Base-by-base conservation (phyloP, 2,329 filamentous ascomycete species). In the Magnaporthiopsis poae region DNA sequence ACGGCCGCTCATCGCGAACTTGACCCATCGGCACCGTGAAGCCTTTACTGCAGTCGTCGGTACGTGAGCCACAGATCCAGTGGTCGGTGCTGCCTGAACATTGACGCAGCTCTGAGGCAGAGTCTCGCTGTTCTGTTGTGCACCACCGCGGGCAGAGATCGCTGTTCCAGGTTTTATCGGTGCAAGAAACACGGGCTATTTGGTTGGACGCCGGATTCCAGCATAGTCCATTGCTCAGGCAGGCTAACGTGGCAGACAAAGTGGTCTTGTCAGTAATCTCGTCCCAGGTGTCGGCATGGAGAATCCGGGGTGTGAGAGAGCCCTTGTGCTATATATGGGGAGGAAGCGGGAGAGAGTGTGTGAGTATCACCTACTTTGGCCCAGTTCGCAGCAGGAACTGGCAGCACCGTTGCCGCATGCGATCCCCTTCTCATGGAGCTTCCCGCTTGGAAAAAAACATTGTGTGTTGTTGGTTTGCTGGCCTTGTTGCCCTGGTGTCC, bases 131-230 rank as follows among this genome's bases (percentile, higher is more conserved):
- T n/a, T 36, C 62, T 2, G 62, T 21, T 27, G 36, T 18, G 13
- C 62, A 63, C 12, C 35, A 63, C 4, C 33, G 27, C 3, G 62
- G 62, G 25, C 62, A 63, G 1, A 63, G 35, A 9, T 52, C 62
- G n/a, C 62, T 63, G 4, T 46, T 63, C 62, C 62, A 39, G n/a
- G n/a, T 46, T 29, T 63, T 63, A 21, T 63, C 62, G 3, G 62
- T 39, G n/a, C 62, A 63, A 11, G 62, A 63, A n/a, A 39, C 27
- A 8, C 62, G 62, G 12, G 25, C 18, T 9, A 39, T 21, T 18
- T 27, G 36, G 33, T 63, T 63, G 18, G n/a, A 63, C 3, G 35
- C n/a, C 1, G 29, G 12, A 63, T 63, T 21, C 13, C 29, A 63
- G 35, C 62, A 63, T 27, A 39, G 62, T 1, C 35, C 62, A 35